A percentile compares a stretch with the other conserved stretches of the same genome.
These are phyloP conservation scores for Cyberlindnera suaveolens DNA, from an alignment of 805 yeast genomes.

Conservation along the genomic window DNA sequence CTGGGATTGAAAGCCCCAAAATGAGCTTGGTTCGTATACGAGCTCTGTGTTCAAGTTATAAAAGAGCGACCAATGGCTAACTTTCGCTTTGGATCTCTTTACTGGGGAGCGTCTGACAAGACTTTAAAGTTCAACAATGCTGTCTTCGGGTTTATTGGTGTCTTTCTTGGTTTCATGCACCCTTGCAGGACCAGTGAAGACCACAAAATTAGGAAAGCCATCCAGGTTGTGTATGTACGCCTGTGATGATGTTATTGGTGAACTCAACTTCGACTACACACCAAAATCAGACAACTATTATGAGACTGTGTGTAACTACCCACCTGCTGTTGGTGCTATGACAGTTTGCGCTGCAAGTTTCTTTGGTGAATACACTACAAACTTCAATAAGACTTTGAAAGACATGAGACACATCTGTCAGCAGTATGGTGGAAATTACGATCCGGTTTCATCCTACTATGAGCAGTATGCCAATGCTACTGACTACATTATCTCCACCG, in stretches of 20 bases:
- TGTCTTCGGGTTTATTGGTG: not conserved
- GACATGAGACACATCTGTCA: not conserved
- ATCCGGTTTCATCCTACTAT: constrained; percentile 15
- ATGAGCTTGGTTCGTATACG: too few relatives aligned
- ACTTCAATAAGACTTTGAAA: constrained; percentile 8
- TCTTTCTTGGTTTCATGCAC: not conserved
- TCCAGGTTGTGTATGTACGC: not conserved
- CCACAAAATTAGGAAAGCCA: constrained; percentile 1
- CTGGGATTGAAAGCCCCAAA: too few relatives aligned
- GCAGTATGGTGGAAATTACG: not conserved
- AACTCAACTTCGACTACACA: constrained; percentile 1
- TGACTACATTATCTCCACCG: constrained; percentile 8
- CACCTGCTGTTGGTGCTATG: constrained; percentile 12
- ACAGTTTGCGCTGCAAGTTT: constrained; percentile 6
- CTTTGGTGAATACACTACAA: constrained; percentile 6
- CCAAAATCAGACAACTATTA: not conserved
- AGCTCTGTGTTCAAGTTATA: too few relatives aligned
- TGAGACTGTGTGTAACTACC: constrained; percentile 8
- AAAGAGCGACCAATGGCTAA: too few relatives aligned
- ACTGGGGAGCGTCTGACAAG: too few relatives aligned
- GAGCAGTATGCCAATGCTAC: constrained; percentile 28
- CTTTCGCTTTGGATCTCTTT: too few relatives aligned
- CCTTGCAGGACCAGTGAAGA: constrained; percentile 4
- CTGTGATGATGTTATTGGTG: not conserved
- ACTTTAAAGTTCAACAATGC: too few relatives aligned